Conservation (phyloP, 371 early-diverging fungal genomes). For the Fennellomyces sp. region DNA sequence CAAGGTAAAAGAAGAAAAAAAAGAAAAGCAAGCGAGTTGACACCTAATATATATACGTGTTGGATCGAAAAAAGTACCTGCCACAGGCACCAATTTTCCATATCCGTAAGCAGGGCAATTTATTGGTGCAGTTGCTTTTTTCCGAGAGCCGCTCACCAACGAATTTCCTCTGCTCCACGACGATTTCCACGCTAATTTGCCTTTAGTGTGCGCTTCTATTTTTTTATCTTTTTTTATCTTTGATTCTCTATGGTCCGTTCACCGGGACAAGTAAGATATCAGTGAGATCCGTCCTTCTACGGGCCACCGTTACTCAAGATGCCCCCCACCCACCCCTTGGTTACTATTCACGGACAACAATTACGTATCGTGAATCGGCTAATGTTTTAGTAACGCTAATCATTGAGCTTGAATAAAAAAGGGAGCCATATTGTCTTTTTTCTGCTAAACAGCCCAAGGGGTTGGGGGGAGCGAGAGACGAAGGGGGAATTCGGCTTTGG, state of each 20-base stretch:
- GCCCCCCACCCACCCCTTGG: neutral
- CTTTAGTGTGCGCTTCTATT: neutral
- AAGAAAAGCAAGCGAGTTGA: neutral
- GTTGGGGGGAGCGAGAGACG: neutral
- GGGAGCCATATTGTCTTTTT: neutral
- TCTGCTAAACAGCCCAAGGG: neutral
- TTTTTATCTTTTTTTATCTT: neutral
- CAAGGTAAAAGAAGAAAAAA: conserved; percentile 5
- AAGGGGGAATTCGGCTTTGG: neutral
- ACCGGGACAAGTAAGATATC: too few relatives aligned
- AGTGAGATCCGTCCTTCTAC: neutral
- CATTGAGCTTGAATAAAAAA: conserved; percentile 3
- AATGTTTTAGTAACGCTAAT: neutral
- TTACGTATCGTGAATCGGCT: neutral
- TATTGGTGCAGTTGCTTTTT: neutral
- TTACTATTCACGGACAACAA: neutral
- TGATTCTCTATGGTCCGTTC: too few relatives aligned
- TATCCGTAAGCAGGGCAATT: too few relatives aligned
- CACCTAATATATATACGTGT: conserved; percentile 1
- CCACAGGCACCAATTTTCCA: too few relatives aligned
- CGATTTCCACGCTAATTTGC: too few relatives aligned
- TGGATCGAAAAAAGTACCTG: too few relatives aligned
- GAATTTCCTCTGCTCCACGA: too few relatives aligned
- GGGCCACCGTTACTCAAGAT: too few relatives aligned
- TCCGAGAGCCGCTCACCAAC: neutral